Conservation (phyloP, 192 early-diverging fungal species). For the Coemansia erecta region DNA sequence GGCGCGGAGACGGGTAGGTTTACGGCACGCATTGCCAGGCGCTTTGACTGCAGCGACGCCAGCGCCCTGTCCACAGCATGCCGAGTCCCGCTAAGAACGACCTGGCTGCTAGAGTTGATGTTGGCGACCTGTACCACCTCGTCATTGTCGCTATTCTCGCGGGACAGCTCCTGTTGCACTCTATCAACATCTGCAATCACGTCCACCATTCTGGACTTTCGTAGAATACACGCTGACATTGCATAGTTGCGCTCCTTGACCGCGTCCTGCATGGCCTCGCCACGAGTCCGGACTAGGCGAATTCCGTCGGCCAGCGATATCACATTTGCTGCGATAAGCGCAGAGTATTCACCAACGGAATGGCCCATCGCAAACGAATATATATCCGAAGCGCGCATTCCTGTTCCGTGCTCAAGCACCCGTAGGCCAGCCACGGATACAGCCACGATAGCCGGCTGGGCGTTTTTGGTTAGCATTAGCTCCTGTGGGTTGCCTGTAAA, state of each 20-base stretch:
- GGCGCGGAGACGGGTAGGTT: slow-evolving; percentile 94
- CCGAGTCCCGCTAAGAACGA: slow-evolving; percentile 88
- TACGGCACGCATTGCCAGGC: slow-evolving; percentile 82
- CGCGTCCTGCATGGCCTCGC: slow-evolving; percentile 82
- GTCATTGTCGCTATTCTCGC: slow-evolving; percentile 54
- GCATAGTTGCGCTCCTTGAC: slow-evolving; percentile 71
- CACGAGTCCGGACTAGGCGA: slow-evolving; percentile 80
- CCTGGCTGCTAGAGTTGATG: slow-evolving; percentile 77
- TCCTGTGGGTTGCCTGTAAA: slow-evolving; percentile 76
- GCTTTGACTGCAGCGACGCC: slow-evolving; percentile 72
- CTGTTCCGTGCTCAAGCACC: slow-evolving; percentile 79
- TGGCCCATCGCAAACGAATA: slow-evolving; percentile 88
- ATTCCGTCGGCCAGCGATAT: slow-evolving; percentile 77
- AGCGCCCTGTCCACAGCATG: slow-evolving; percentile 84
- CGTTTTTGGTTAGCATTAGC: slow-evolving; percentile 69
- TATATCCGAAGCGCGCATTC: slow-evolving; percentile 68
- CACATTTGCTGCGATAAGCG: slow-evolving; percentile 66
- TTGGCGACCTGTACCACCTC: slow-evolving; percentile 86
- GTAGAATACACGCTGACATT: slow-evolving; percentile 88
- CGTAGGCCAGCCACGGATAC: slow-evolving; percentile 84
- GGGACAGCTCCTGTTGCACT: slow-evolving; percentile 33
- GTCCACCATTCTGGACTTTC: slow-evolving; percentile 65
- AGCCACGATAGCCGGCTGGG: slow-evolving; percentile 91
- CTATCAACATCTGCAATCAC: slow-evolving; percentile 54
- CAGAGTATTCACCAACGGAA: slow-evolving; percentile 90